A percentile compares a stretch with the other conserved stretches of the same genome.
These are phyloP conservation scores for Ophiostoma triangulosporum DNA, from an alignment of 2,329 filamentous ascomycete species.

Conservation along the genomic window DNA sequence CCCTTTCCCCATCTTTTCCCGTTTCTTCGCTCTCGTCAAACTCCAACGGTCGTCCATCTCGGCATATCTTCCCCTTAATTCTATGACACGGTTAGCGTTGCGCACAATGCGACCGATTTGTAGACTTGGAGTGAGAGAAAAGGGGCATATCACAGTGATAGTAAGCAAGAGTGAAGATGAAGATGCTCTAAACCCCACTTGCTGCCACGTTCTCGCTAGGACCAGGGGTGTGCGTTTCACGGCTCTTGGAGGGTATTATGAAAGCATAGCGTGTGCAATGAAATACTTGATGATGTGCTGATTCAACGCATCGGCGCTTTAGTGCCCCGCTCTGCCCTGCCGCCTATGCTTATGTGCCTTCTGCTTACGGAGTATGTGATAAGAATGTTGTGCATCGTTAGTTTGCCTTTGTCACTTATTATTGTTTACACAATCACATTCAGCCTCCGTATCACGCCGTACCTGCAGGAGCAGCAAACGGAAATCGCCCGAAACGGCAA, in stretches of 20 bases:
- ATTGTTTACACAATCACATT: too few species aligned
- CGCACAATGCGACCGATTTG: neutral
- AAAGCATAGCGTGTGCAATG: too few species aligned
- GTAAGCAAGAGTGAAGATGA: neutral
- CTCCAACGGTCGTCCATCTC: conserved; percentile 3
- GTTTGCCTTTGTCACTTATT: too few species aligned
- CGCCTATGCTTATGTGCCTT: too few species aligned
- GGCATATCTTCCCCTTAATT: neutral
- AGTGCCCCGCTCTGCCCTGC: too few species aligned
- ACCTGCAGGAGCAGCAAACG: neutral
- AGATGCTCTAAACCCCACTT: too few species aligned
- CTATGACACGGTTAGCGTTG: conserved; percentile 6
- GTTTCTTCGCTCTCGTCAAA: neutral
- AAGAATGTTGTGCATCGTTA: too few species aligned
- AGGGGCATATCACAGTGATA: neutral
- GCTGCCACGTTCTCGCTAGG: neutral
- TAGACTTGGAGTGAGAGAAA: neutral
- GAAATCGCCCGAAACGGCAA: neutral
- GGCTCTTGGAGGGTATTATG: neutral
- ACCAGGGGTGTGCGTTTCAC: neutral
- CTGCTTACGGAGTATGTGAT: too few species aligned
- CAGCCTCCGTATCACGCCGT: too few species aligned
- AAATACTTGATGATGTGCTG: too few species aligned
- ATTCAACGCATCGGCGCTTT: too few species aligned
- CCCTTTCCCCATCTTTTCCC: neutral